These are phyloP conservation scores for Selaginella moellendorffii DNA, from an alignment of 75 land plant genomes.

Conservation along the genomic window DNA sequence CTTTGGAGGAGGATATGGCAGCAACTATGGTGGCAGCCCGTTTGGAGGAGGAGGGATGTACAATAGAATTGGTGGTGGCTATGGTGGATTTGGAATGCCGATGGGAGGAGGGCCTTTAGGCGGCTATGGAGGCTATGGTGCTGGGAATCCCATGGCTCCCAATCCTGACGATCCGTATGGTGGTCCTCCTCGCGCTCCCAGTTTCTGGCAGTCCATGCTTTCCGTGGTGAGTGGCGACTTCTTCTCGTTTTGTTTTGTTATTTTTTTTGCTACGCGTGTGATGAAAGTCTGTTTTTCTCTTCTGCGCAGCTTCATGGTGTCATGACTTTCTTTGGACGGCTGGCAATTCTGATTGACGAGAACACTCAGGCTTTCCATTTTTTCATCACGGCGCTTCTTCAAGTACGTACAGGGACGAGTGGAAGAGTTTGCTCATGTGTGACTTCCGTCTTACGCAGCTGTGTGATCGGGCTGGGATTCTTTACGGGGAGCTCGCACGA, in stretches of 20 bases:
- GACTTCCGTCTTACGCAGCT: slow-evolving; percentile 31
- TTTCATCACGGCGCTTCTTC: slow-evolving; percentile 81
- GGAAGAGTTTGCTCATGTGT: too few species aligned
- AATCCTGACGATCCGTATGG: background rate
- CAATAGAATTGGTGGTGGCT: background rate
- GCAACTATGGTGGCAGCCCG: background rate
- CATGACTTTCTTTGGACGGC: slow-evolving; percentile 63
- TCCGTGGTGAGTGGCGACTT: background rate
- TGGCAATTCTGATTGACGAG: slow-evolving; percentile 73
- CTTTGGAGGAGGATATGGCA: background rate
- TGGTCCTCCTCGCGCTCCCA: background rate
- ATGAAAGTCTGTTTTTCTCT: too few species aligned
- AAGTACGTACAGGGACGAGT: slow-evolving; percentile 50
- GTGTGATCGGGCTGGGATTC: slow-evolving; percentile 64
- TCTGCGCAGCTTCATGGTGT: slow-evolving; percentile 63
- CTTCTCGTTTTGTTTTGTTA: too few species aligned
- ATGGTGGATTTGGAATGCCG: background rate
- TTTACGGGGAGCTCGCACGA: slow-evolving; percentile 83
- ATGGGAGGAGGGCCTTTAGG: background rate
- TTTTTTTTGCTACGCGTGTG: too few species aligned
- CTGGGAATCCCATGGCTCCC: background rate
- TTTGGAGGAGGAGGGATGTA: background rate
- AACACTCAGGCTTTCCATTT: slow-evolving; percentile 88
- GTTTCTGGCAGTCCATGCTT: background rate
- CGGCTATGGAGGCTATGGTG: too few species aligned